These are phyloP conservation scores for Phaffia tasmanica DNA, from an alignment of 768 basidiomycete species.

Conservation along the genomic window DNA sequence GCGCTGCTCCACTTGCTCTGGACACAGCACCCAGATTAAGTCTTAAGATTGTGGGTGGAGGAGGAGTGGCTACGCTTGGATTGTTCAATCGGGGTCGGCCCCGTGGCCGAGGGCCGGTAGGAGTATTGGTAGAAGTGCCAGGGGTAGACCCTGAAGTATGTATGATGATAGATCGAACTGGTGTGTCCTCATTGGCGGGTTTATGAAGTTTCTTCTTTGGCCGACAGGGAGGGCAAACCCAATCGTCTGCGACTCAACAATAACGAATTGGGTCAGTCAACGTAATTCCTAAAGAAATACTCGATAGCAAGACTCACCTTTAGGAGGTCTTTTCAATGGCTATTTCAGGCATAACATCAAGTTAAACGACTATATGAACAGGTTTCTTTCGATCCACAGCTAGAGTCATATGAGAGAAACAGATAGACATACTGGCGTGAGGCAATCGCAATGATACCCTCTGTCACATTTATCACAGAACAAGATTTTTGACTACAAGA, in stretches of 20 bases:
- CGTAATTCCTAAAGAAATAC: background rate
- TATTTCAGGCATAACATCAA: slow-evolving; percentile 38
- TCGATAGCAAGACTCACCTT: slow-evolving; percentile 48
- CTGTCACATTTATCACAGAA: slow-evolving; percentile 93
- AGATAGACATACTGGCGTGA: slow-evolving; percentile 27
- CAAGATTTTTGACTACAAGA: slow-evolving; percentile 56
- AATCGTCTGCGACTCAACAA: background rate
- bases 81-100: background rate
- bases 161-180: no score
- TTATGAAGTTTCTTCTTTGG: no score
- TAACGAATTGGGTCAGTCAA: background rate
- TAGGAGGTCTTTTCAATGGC: slow-evolving; percentile 57
- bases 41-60: background rate
- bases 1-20: background rate
- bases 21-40: background rate
- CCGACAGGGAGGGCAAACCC: slow-evolving; percentile 56
- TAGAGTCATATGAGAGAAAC: background rate
- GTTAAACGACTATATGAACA: no score
- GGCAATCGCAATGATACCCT: slow-evolving; percentile 36
- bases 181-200: no score
- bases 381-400: background rate
- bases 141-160: no score
- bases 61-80: background rate
- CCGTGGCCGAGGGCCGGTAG: background rate
- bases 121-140: no score